Evolutionary conservation across 768 basidiomycete species (phyloP).

Genomic region (Suillus luteus): DNA sequence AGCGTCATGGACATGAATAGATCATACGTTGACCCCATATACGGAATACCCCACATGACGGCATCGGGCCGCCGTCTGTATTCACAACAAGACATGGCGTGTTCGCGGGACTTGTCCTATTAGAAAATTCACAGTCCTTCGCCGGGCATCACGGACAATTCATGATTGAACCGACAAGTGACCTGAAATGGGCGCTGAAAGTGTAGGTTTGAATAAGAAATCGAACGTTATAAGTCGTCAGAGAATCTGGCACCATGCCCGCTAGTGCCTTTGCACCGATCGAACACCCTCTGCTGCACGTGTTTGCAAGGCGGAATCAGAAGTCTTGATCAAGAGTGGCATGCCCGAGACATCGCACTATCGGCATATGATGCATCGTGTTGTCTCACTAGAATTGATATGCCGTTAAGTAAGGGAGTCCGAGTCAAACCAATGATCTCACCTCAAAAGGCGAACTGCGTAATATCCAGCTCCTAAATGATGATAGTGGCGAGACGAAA

Average conservation of each 20-base stretch:
- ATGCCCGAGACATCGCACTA: too few species aligned
- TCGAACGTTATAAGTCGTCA: not conserved
- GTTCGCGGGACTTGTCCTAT: not conserved
- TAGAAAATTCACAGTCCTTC: not conserved
- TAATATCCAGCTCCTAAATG: too few species aligned
- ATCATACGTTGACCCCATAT: not conserved
- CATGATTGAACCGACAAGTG: not conserved
- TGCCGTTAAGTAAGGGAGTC: too few species aligned
- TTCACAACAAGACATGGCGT: not conserved
- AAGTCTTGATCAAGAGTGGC: too few species aligned
- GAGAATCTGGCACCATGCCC: not conserved
- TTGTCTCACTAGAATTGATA: too few species aligned
- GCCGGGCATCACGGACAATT: not conserved
- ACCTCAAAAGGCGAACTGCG: too few species aligned
- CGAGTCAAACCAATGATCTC: too few species aligned
- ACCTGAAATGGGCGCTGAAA: not conserved
- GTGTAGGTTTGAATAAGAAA: not conserved
- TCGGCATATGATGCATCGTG: too few species aligned
- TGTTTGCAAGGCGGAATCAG: too few species aligned
- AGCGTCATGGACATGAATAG: not conserved
- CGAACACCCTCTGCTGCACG: not conserved
- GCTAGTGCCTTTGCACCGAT: not conserved
- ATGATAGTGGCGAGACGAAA: too few species aligned
- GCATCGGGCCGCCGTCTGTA: not conserved
- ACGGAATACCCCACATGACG: not conserved